Evolutionary conservation across 768 basidiomycete species (phyloP).

Genomic region (Hericium rajendrae): DNA sequence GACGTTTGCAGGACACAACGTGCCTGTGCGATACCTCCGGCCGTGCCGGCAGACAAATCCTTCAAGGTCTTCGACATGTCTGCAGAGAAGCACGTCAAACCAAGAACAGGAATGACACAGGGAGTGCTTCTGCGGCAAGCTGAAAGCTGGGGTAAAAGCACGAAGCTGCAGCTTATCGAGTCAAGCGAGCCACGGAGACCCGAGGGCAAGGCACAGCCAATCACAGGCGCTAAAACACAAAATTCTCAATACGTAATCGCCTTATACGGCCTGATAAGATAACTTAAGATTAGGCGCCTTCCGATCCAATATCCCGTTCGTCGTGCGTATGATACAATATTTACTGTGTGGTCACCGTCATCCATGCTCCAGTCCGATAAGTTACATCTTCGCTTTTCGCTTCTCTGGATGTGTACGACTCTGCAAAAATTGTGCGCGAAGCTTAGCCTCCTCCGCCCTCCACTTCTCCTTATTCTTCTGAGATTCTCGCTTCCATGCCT

Average conservation of each 20-base stretch:
- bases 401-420: conserved; percentile 32
- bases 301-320: background rate
- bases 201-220: conserved; percentile 7
- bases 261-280: conserved; percentile 17
- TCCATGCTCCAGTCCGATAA: background rate
- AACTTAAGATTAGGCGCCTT: conserved; percentile 17
- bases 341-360: background rate
- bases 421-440: conserved; percentile 40
- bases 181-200: background rate
- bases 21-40: conserved; percentile 83
- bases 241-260: conserved; percentile 1
- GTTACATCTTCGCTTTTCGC: conserved; percentile 15
- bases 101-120: background rate
- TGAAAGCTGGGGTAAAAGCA: background rate
- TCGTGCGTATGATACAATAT: background rate
- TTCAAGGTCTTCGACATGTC: conserved; percentile 58
- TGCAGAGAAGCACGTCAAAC: background rate
- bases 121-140: background rate
- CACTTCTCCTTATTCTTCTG: conserved; percentile 49
- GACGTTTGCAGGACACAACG: conserved; percentile 1
- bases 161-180: background rate
- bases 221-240: conserved; percentile 4
- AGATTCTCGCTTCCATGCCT: conserved; percentile 60
- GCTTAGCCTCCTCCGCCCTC: conserved; percentile 44
- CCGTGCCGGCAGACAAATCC: conserved; percentile 83